These are phyloP conservation scores for Scytalidium lignicola DNA, from an alignment of 2,329 filamentous ascomycete species.

Conservation along the genomic window DNA sequence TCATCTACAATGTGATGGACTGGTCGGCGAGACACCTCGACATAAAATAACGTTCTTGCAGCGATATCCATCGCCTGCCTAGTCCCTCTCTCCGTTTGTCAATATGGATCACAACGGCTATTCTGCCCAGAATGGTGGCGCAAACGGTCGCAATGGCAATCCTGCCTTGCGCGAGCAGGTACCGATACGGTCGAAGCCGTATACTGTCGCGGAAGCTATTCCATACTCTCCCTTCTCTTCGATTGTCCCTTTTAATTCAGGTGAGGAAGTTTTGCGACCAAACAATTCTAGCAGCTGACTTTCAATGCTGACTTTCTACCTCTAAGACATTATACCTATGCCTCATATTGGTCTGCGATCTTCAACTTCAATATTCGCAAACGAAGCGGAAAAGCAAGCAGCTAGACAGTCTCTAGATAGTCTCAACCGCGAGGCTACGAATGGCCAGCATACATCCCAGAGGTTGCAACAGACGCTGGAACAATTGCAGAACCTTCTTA, in stretches of 20 bases:
- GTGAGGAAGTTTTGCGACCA: conserved; percentile 38
- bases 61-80: not conserved
- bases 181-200: conserved; percentile 34
- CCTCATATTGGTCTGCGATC: conserved; percentile 51
- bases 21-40: not conserved
- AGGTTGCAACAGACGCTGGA: conserved; percentile 67
- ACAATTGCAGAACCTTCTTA: conserved; percentile 70
- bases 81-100: not conserved
- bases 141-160: conserved; percentile 16
- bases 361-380: conserved; percentile 47
- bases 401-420: conserved; percentile 53
- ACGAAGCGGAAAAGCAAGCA: conserved; percentile 46
- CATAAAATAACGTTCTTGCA: not conserved
- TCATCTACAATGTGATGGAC: not conserved
- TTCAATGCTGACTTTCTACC: conserved; percentile 7
- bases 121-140: conserved; percentile 12
- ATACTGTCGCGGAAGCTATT: conserved; percentile 68
- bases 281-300: not conserved
- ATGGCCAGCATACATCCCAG: conserved; percentile 52
- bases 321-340: conserved; percentile 59
- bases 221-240: conserved; percentile 81
- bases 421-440: conserved; percentile 65
- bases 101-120: conserved; percentile 24
- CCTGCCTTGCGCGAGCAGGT: conserved; percentile 7
- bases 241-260: conserved; percentile 71